Evolutionary conservation across 1,284 basidiomycete genomes (phyloP).

Genomic region (Fomitopsis pinicola): DNA sequence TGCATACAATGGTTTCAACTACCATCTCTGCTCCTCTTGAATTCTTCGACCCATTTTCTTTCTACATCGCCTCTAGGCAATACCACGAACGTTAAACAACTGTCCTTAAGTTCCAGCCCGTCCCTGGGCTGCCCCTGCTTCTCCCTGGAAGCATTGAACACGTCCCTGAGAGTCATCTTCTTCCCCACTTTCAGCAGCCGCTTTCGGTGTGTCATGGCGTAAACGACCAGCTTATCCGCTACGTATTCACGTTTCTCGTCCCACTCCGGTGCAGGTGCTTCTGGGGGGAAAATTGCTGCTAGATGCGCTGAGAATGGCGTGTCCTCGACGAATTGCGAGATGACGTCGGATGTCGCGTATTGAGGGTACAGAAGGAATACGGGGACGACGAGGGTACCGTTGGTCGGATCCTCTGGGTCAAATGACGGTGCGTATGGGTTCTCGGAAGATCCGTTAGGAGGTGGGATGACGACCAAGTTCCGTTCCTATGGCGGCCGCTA

Average conservation of each 20-base stretch:
- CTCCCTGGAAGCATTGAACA: slow-evolving; percentile 59
- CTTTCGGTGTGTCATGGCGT: slow-evolving; percentile 75
- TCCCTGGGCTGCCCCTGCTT: slow-evolving; percentile 63
- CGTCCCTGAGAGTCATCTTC: slow-evolving; percentile 80
- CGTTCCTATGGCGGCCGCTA: slow-evolving; percentile 45
- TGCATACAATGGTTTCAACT: background rate
- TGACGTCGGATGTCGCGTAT: slow-evolving; percentile 84
- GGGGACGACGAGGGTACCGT: slow-evolving; percentile 71
- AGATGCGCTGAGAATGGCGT: slow-evolving; percentile 82
- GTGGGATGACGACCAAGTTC: slow-evolving; percentile 55
- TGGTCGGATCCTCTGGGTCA: slow-evolving; percentile 54
- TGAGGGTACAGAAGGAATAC: slow-evolving; percentile 93
- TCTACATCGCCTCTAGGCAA: slow-evolving; percentile 82
- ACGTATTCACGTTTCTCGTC: slow-evolving; percentile 75
- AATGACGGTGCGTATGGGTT: slow-evolving; percentile 60
- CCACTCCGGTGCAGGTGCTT: slow-evolving; percentile 67
- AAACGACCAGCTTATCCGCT: slow-evolving; percentile 67
- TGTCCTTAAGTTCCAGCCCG: slow-evolving; percentile 84
- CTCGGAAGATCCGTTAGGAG: slow-evolving; percentile 50
- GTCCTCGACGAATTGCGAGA: slow-evolving; percentile 83
- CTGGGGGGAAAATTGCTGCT: slow-evolving; percentile 76
- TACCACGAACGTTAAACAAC: slow-evolving; percentile 83
- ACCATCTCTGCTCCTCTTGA: slow-evolving; percentile 55
- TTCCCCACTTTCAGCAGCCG: slow-evolving; percentile 87
- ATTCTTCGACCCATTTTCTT: slow-evolving; percentile 85